phyloP scores from a whole-genome alignment of 352 stramenopile species.

The Phytophthora ramorum region DNA sequence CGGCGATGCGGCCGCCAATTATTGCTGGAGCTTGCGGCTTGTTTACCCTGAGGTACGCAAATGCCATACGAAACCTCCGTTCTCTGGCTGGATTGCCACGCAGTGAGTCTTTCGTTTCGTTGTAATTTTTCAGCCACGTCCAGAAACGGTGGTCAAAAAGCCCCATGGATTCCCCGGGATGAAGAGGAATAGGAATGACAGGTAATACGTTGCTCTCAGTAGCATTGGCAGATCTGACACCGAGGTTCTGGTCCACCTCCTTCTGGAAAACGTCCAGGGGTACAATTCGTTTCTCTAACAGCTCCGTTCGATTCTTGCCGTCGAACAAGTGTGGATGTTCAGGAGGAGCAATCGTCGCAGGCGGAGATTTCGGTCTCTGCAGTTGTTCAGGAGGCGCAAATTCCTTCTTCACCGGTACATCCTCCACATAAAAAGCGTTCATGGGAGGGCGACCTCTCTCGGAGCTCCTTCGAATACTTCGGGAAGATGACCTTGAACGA shows the following conservation, averaged over 20 bases:
- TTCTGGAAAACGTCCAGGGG: conserved; percentile 25
- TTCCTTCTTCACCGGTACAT: conserved; percentile 5
- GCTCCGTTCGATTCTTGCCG: conserved; percentile 20
- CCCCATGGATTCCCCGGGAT: conserved; percentile 32
- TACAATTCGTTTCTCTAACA: conserved; percentile 32
- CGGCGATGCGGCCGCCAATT: background rate
- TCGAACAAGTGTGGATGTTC: conserved; percentile 13
- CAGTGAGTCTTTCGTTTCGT: conserved; percentile 32
- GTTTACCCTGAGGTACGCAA: conserved; percentile 30
- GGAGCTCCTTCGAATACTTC: conserved; percentile 16
- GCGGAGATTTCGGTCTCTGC: conserved; percentile 5
- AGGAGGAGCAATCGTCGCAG: conserved; percentile 5
- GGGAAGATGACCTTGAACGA: conserved; percentile 21
- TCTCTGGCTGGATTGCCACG: conserved; percentile 19
- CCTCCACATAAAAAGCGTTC: background rate
- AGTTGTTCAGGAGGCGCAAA: background rate
- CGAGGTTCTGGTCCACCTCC: conserved; percentile 11
- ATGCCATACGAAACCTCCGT: conserved; percentile 30
- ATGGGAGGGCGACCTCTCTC: conserved; percentile 14
- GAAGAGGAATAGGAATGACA: conserved; percentile 32
- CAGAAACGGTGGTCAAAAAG: conserved; percentile 39
- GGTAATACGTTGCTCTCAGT: conserved; percentile 2
- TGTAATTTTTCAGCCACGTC: conserved; percentile 25
- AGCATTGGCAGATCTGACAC: background rate
- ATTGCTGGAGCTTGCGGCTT: background rate